A percentile compares a stretch with the other conserved stretches of the same genome.
Evolutionary conservation across 371 early-diverging fungal species (phyloP).

Genomic region (Mortierella sp.): DNA sequence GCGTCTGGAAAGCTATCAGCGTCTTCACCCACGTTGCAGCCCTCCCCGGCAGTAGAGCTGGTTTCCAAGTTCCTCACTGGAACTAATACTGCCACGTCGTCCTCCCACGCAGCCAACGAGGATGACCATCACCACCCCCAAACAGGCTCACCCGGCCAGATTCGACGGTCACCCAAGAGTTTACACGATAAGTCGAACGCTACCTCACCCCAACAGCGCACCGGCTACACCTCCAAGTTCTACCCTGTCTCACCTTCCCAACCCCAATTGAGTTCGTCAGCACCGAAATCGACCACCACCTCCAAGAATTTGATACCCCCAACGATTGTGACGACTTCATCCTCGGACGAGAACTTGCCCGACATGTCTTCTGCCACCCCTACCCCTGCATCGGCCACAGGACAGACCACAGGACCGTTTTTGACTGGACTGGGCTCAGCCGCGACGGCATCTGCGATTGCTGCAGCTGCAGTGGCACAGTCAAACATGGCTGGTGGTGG

Average conservation of each 20-base stretch:
- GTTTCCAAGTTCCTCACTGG: conserved; percentile 37
- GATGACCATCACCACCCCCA: conserved; percentile 26
- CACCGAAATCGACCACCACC: conserved; percentile 39
- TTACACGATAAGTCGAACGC: conserved; percentile 34
- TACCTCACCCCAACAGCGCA: conserved; percentile 47
- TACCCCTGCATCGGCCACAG: background rate
- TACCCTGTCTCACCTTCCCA: conserved; percentile 47
- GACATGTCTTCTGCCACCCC: conserved; percentile 7
- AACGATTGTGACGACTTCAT: conserved; percentile 41
- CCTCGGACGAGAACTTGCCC: conserved; percentile 29
- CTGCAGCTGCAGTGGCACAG: conserved; percentile 54
- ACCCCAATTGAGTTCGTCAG: conserved; percentile 50
- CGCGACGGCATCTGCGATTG: conserved; percentile 35
- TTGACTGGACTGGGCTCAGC: conserved; percentile 7
- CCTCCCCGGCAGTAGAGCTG: conserved; percentile 46
- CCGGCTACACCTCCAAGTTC: conserved; percentile 50
- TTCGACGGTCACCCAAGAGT: conserved; percentile 14
- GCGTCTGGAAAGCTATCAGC: background rate
- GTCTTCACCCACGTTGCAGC: conserved; percentile 31
- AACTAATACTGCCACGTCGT: background rate
- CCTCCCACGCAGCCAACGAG: conserved; percentile 10
- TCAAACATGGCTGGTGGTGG: conserved; percentile 35
- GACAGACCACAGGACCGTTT: background rate
- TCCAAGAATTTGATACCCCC: conserved; percentile 43
- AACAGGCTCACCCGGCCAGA: conserved; percentile 20